A percentile compares a stretch with the other conserved stretches of the same genome.
These are phyloP conservation scores for Pyrenophora seminiperda DNA, from an alignment of 2,329 filamentous ascomycete genomes.

Conservation along the genomic window DNA sequence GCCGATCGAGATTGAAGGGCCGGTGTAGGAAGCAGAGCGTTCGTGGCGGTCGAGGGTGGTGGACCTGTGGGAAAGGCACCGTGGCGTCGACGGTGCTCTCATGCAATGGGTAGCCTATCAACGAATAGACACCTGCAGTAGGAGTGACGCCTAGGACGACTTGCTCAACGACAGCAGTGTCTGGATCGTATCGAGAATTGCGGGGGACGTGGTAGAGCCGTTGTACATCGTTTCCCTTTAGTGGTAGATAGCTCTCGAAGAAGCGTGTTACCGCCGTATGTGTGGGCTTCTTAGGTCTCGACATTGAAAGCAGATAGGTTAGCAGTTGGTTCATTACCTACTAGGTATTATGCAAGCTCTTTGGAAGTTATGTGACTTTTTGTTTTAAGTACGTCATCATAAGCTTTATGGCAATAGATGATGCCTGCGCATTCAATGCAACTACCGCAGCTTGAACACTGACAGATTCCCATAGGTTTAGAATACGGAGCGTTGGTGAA, in stretches of 20 bases:
- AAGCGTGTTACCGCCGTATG: conserved; percentile 37
- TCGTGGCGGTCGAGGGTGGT: conserved; percentile 23
- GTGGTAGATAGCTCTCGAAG: conserved; percentile 37
- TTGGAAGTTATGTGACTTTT: conserved; percentile 12
- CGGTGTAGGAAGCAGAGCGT: conserved; percentile 44
- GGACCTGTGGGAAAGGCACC: not conserved
- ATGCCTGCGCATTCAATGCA: not conserved
- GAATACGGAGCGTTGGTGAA: too few relatives aligned
- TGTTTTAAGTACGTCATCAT: conserved; percentile 30
- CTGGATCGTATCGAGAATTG: conserved; percentile 34
- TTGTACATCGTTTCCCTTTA: conserved; percentile 40
- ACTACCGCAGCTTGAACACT: not conserved
- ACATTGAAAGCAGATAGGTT: conserved; percentile 19
- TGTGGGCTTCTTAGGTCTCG: conserved; percentile 29
- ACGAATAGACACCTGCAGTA: conserved; percentile 37
- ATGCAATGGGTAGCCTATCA: conserved; percentile 27
- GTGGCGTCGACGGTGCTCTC: conserved; percentile 5
- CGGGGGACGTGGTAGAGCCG: conserved; percentile 44
- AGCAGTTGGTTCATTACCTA: conserved; percentile 12
- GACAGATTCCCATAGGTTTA: too few relatives aligned
- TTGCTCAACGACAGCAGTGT: conserved; percentile 35
- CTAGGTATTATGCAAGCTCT: conserved; percentile 3
- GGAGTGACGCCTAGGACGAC: conserved; percentile 41
- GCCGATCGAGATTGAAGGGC: conserved; percentile 39
- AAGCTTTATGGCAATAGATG: not conserved